A percentile compares a stretch with the other conserved stretches of the same genome.
Conservation (phyloP, 202 grass and related monocot species). For the Setaria italica region DNA sequence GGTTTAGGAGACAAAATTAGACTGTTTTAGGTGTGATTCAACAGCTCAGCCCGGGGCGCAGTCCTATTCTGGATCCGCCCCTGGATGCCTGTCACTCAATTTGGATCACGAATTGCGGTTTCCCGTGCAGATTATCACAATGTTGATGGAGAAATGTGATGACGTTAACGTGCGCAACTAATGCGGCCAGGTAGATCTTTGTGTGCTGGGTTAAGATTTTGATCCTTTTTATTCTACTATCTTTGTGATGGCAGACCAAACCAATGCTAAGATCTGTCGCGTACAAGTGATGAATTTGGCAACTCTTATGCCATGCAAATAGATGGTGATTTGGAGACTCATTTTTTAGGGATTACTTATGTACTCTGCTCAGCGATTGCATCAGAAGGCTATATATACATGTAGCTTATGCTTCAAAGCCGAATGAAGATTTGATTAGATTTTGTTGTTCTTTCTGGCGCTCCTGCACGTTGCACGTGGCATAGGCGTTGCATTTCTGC, state of each 20-base stretch:
- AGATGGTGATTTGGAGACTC: conserved; percentile 26
- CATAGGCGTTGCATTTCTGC: not conserved
- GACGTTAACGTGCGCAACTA: conserved; percentile 96
- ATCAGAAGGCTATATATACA: not conserved
- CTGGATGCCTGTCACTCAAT: conserved; percentile 2
- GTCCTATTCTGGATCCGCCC: too few species aligned
- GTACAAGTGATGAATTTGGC: conserved; percentile 1
- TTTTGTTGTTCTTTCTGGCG: not conserved
- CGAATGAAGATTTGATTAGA: not conserved
- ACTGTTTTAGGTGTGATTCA: too few species aligned
- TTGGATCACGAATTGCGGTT: conserved; percentile 24
- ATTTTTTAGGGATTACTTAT: conserved; percentile 20
- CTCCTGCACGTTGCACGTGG: not conserved
- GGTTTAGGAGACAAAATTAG: too few species aligned
- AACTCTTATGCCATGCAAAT: not conserved
- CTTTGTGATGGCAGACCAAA: conserved; percentile 8
- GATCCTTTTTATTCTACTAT: conserved; percentile 24
- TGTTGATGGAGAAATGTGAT: conserved; percentile 88
- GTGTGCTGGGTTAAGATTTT: not conserved
- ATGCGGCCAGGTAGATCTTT: conserved; percentile 88
- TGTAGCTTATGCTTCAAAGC: not conserved
- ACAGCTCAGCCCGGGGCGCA: too few species aligned
- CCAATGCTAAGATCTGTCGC: conserved; percentile 46
- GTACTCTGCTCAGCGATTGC: not conserved
- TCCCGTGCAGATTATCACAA: conserved; percentile 69